Evolutionary conservation across 2,329 filamentous ascomycete genomes (phyloP), one percentile per base, ranked within the genome.

Genomic region (Aspergillus alliaceus): DNA sequence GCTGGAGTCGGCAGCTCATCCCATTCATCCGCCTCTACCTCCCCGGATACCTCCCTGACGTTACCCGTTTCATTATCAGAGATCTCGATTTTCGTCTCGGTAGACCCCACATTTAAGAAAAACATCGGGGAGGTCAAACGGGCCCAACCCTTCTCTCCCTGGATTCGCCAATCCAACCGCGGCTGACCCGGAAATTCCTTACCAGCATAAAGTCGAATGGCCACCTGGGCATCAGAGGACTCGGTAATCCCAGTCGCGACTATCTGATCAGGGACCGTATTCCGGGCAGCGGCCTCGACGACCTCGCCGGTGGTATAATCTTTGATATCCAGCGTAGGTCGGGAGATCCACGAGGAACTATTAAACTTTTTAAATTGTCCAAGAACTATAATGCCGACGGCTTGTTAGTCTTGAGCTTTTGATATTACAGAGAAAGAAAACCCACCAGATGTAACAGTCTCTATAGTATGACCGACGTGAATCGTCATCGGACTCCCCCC

Each of bases 151-250:
- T 76, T 75, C 3, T 75, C 70, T 7, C 67, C 66, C 22, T 69
- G 68, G 39, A 70, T 65, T 25, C 61, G 58, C 67, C 67, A 69
- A 20, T 59, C 64, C 11, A 61, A 57, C 3, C 64, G 61, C 2
- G 68, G 65, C 6, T 40, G 29, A 32, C 56, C 63, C 11, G 63
- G 63, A 50, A 69, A 65, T 35, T 64, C 7, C 76, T 72, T 11
- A 77, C 71, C 5, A 83, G 72, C 0, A 79, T 66, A 40, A 83
- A 82, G 57, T 86, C 87, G 27, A 72, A 66, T 29, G 82, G 63
- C 0, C 69, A 70, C 24, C 68, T 63, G 40, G 53, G 59, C 48
- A 61, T 61, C 8, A 49, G 65, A 56, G 60, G 64, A 51, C 63
- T 60, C 59, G 58, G 60, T 57, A 47, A 64, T 44, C 2, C 57